Evolutionary conservation across 441 rosid genomes (phyloP).

Genomic region (Pelargonium myrrhifolium): DNA sequence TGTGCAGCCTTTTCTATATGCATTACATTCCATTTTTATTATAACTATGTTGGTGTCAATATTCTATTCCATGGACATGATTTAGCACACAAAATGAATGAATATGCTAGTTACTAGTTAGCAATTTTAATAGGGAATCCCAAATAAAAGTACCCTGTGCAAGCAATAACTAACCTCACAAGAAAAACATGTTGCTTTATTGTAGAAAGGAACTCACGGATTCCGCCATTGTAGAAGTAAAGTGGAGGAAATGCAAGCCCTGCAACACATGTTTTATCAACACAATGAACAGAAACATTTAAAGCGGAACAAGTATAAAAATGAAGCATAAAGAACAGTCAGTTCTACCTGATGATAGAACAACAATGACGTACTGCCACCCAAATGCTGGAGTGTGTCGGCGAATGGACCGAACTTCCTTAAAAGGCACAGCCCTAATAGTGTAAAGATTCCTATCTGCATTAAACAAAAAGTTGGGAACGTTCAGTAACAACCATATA

Average conservation of each 20-base stretch:
- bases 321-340: not conserved
- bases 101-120: not conserved
- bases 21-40: not conserved
- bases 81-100: not conserved
- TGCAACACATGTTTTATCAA: conserved; percentile 31
- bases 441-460: conserved; percentile 86
- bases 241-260: conserved; percentile 94
- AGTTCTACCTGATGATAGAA: conserved; percentile 75
- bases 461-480: conserved; percentile 21
- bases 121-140: not conserved
- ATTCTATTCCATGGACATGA: not conserved
- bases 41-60: not conserved
- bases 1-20: not conserved
- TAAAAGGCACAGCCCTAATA: conserved; percentile 65
- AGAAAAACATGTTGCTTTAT: conserved; percentile 76
- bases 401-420: conserved; percentile 74
- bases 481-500: conserved; percentile 8
- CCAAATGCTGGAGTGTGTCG: conserved; percentile 87
- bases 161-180: conserved; percentile 59
- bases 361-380: conserved; percentile 90
- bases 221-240: conserved; percentile 93
- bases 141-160: not conserved
- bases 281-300: conserved; percentile 8
- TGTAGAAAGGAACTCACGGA: conserved; percentile 78
- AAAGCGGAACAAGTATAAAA: not conserved